Percentiles rank a stretch among this genome's conserved stretches.
Conservation (phyloP, 176 grass and related monocot genomes). For the Paspalum notatum region DNA sequence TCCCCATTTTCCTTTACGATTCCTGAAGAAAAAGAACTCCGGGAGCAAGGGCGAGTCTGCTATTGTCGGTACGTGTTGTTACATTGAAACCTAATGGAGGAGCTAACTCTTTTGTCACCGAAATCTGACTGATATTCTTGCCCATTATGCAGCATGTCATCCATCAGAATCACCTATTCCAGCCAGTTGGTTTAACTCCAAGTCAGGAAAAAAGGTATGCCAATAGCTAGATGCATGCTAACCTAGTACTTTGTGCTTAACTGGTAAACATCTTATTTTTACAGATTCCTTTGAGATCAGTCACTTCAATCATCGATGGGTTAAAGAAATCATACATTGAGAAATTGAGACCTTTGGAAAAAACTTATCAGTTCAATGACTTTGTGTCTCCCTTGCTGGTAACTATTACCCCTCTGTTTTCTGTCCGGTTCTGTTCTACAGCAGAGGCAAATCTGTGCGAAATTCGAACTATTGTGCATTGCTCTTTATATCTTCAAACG, state of each 20-base stretch:
- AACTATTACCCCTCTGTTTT: not conserved
- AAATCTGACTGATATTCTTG: slow-evolving; percentile 21
- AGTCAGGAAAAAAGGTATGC: slow-evolving; percentile 78
- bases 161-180: slow-evolving; percentile 45
- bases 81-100: not conserved
- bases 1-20: not conserved
- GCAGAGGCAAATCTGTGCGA: not conserved
- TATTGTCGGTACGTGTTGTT: slow-evolving; percentile 52
- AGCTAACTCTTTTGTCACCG: not conserved
- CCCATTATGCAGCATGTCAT: slow-evolving; percentile 42
- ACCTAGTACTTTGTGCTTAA: not conserved
- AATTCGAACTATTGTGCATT: not conserved
- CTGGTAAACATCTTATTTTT: not conserved
- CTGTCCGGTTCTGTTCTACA: not conserved
- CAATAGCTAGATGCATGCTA: not conserved
- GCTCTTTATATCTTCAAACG: not conserved
- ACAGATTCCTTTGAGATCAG: slow-evolving; percentile 80
- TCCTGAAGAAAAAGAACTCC: slow-evolving; percentile 59
- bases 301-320: slow-evolving; percentile 91
- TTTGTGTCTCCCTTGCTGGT: slow-evolving; percentile 88
- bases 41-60: slow-evolving; percentile 52
- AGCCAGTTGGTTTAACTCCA: slow-evolving; percentile 82
- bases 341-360: slow-evolving; percentile 83
- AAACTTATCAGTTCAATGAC: slow-evolving; percentile 75
- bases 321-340: slow-evolving; percentile 92